These are phyloP conservation scores for Strombidium stylifer DNA, from an alignment of 73 alveolate species.

Conservation along the genomic window DNA sequence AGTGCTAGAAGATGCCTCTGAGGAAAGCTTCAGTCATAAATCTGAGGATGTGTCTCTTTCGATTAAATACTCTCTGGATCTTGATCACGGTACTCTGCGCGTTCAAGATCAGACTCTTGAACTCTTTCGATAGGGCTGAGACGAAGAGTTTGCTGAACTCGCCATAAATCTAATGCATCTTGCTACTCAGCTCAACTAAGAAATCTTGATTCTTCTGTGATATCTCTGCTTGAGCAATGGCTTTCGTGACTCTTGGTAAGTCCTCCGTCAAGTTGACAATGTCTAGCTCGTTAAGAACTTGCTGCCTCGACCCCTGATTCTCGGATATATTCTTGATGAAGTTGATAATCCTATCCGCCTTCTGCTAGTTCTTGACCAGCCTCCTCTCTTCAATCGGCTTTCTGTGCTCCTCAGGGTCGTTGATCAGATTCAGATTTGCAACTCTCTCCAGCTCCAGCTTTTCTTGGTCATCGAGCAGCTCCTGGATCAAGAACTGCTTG, in stretches of 20 bases:
- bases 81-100: constrained; percentile 10
- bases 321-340: constrained; percentile 6
- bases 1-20: constrained; percentile 37
- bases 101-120: no score
- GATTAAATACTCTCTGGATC: constrained; percentile 10
- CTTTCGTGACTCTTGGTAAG: constrained; percentile 30
- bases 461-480: constrained; percentile 23
- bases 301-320: constrained; percentile 14
- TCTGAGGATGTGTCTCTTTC: constrained; percentile 29
- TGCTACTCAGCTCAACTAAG: constrained; percentile 19
- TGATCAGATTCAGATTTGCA: not conserved
- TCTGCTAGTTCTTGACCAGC: constrained; percentile 34
- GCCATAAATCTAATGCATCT: constrained; percentile 40
- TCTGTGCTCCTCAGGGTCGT: no score
- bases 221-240: constrained; percentile 21
- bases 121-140: no score
- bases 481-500: constrained; percentile 42
- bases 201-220: constrained; percentile 10
- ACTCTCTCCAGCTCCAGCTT: constrained; percentile 19
- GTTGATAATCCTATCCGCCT: constrained; percentile 32
- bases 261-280: constrained; percentile 31
- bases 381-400: constrained; percentile 38
- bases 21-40: constrained; percentile 35
- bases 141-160: constrained; percentile 33
- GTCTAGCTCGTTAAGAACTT: constrained; percentile 12